Evolutionary conservation across 768 basidiomycete species (phyloP).

Genomic region (Gymnopilus junonius): DNA sequence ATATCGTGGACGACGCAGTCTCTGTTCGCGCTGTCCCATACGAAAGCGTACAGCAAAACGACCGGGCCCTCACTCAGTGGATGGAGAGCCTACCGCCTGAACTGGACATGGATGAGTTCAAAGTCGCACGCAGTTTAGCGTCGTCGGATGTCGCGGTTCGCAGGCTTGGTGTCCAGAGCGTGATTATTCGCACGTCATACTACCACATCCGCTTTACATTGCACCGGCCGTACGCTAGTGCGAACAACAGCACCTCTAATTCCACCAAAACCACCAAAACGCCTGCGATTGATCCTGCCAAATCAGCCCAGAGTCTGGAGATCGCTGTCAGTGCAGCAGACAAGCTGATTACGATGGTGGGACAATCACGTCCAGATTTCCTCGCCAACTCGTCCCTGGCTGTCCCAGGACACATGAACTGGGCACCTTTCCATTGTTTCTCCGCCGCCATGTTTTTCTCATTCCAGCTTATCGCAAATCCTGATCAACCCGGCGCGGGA

Average conservation of each 20-base stretch:
- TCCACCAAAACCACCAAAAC: slow-evolving; percentile 25
- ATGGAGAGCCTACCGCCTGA: slow-evolving; percentile 77
- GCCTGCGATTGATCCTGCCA: slow-evolving; percentile 40
- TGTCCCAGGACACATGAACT: slow-evolving; percentile 83
- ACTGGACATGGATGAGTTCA: slow-evolving; percentile 77
- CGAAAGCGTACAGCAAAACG: slow-evolving; percentile 72
- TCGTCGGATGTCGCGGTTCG: slow-evolving; percentile 61
- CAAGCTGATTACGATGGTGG: slow-evolving; percentile 77
- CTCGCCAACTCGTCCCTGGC: slow-evolving; percentile 68
- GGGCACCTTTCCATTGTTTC: slow-evolving; percentile 85
- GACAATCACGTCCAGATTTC: slow-evolving; percentile 78
- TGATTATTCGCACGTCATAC: slow-evolving; percentile 77
- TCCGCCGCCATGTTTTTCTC: slow-evolving; percentile 91
- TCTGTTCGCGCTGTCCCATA: slow-evolving; percentile 82
- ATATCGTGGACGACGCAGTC: slow-evolving; percentile 85
- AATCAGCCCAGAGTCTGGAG: slow-evolving; percentile 65
- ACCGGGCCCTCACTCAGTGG: slow-evolving; percentile 74
- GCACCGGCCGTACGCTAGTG: slow-evolving; percentile 75
- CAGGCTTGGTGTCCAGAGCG: slow-evolving; percentile 78
- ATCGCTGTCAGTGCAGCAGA: slow-evolving; percentile 79
- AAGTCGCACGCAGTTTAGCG: slow-evolving; percentile 72
- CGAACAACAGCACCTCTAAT: slow-evolving; percentile 29
- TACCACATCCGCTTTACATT: slow-evolving; percentile 86
- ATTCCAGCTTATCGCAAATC: slow-evolving; percentile 83
- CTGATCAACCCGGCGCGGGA: slow-evolving; percentile 78